phyloP scores from a whole-genome alignment of 2,329 filamentous ascomycete genomes.

The Colletotrichum brevisporum region DNA sequence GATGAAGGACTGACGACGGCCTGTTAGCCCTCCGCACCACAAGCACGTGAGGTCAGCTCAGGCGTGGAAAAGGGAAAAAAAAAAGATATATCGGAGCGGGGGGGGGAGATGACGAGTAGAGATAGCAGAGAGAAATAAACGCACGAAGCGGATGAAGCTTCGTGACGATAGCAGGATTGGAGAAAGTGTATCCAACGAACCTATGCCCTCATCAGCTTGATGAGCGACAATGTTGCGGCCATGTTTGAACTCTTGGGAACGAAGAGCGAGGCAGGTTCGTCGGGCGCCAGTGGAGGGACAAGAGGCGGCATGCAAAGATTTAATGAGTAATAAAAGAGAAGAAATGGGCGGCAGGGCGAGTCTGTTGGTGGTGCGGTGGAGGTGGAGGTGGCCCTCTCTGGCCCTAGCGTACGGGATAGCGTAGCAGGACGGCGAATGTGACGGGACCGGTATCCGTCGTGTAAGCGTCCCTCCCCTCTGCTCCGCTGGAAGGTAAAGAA shows the following conservation, averaged over 20 bases:
- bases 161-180: neutral
- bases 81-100: neutral
- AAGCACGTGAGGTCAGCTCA: conserved; percentile 14
- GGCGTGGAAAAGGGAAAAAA: conserved; percentile 19
- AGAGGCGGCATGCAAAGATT: conserved; percentile 39
- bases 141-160: conserved; percentile 5
- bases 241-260: conserved; percentile 3
- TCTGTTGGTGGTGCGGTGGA: conserved; percentile 18
- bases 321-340: conserved; percentile 41
- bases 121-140: neutral
- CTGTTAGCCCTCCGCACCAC: conserved; percentile 36
- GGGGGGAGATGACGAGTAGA: neutral
- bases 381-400: conserved; percentile 28
- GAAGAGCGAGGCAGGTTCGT: conserved; percentile 19
- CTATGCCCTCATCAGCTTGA: conserved; percentile 17
- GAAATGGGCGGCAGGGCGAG: conserved; percentile 34
- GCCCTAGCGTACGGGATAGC: conserved; percentile 15
- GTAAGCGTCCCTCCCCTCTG: too few relatives aligned
- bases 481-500: too few relatives aligned
- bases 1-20: conserved; percentile 38
- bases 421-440: conserved; percentile 19
- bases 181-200: neutral
- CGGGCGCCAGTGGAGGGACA: conserved; percentile 37
- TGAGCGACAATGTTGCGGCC: conserved; percentile 1
- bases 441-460: conserved; percentile 20